Conservation (phyloP, 371 early-diverging fungal species). For the Nosema muscidifuracis region DNA sequence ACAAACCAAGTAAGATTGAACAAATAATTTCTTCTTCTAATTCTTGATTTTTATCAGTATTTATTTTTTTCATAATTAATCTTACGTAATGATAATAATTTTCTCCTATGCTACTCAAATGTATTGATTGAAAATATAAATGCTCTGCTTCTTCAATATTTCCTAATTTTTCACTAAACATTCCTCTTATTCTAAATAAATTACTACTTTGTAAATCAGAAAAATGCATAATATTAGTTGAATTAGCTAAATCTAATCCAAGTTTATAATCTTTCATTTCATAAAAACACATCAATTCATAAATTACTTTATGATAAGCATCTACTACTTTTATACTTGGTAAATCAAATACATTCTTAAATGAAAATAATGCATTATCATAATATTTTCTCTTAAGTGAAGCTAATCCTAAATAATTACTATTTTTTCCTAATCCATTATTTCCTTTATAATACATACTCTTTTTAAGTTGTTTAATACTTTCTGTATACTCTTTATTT, state of each 20-base stretch:
- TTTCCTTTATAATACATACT: slow-evolving; percentile 44
- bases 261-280: slow-evolving; percentile 48
- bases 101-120: slow-evolving; percentile 46
- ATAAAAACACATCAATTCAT: slow-evolving; percentile 53
- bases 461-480: slow-evolving; percentile 13
- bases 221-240: slow-evolving; percentile 57
- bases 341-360: slow-evolving; percentile 52
- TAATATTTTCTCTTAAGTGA: slow-evolving; percentile 28
- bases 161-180: slow-evolving; percentile 45
- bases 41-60: neutral
- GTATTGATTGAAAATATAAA: slow-evolving; percentile 52
- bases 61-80: slow-evolving; percentile 15
- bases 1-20: slow-evolving; percentile 47
- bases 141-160: slow-evolving; percentile 46
- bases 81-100: slow-evolving; percentile 50
- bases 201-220: slow-evolving; percentile 47
- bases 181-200: slow-evolving; percentile 46
- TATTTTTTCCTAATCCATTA: slow-evolving; percentile 54
- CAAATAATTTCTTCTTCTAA: slow-evolving; percentile 39
- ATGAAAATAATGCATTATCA: slow-evolving; percentile 42
- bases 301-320: slow-evolving; percentile 54
- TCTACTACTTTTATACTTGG: slow-evolving; percentile 59
- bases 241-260: slow-evolving; percentile 50
- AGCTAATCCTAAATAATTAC: slow-evolving; percentile 49
- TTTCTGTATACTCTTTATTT: slow-evolving; percentile 32